A percentile compares a stretch with the other conserved stretches of the same genome.
Evolutionary conservation across 257 asterid genomes (phyloP).

Genomic region (Nicotiana benthamiana): DNA sequence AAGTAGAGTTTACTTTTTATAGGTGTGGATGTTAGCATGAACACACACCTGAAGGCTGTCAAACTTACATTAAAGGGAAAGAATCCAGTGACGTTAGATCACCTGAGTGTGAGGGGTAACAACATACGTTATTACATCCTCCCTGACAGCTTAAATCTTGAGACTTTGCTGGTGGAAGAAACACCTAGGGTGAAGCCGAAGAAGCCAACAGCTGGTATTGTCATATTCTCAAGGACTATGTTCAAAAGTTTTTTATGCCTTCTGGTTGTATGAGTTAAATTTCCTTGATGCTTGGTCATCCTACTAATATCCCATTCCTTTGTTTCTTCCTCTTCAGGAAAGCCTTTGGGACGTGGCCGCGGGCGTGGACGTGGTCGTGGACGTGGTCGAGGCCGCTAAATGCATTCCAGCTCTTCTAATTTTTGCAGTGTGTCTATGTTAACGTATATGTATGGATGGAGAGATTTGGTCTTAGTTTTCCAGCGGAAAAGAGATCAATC

Average conservation of each 20-base stretch:
- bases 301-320: neutral
- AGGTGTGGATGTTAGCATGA: constrained; percentile 92
- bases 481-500: neutral
- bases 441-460: constrained; percentile 17
- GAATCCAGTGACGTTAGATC: constrained; percentile 81
- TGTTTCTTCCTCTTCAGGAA: constrained; percentile 31
- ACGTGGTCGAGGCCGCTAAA: constrained; percentile 79
- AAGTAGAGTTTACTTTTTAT: neutral
- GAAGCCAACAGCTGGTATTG: constrained; percentile 76
- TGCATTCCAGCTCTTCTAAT: constrained; percentile 13
- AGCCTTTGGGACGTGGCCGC: constrained; percentile 69
- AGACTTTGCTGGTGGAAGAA: constrained; percentile 81
- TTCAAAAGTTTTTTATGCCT: neutral
- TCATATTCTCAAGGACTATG: neutral
- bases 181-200: constrained; percentile 85
- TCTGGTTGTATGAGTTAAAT: neutral
- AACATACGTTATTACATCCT: constrained; percentile 78
- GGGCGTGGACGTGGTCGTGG: constrained; percentile 93
- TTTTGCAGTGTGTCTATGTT: constrained; percentile 32
- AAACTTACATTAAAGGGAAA: constrained; percentile 79
- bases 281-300: neutral
- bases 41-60: constrained; percentile 77
- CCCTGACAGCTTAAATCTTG: constrained; percentile 80
- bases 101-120: constrained; percentile 81
- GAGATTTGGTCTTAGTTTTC: neutral